These are phyloP conservation scores for Papiliotrema laurentii DNA, from an alignment of 1,284 basidiomycete genomes.

Conservation along the genomic window DNA sequence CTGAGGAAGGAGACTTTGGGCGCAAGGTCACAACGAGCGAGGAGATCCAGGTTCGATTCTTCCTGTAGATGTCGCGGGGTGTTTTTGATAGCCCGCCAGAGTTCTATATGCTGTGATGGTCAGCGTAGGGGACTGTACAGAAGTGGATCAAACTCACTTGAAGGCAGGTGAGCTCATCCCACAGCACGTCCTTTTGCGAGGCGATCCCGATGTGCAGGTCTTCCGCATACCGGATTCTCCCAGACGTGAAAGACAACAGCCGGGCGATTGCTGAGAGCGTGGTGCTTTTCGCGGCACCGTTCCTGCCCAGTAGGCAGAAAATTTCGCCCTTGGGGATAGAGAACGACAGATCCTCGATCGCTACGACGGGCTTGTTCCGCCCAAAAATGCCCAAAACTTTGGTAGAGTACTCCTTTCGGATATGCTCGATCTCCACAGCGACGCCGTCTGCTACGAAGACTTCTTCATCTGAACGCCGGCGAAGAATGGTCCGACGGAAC, in stretches of 20 bases:
- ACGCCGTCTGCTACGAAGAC: slow-evolving; percentile 6
- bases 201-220: slow-evolving; percentile 60
- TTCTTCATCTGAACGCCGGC: neutral
- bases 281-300: slow-evolving; percentile 74
- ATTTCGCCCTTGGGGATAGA: slow-evolving; percentile 64
- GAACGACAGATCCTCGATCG: slow-evolving; percentile 61
- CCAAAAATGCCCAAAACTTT: slow-evolving; percentile 21
- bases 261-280: slow-evolving; percentile 63
- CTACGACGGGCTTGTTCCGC: slow-evolving; percentile 53
- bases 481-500: slow-evolving; percentile 8
- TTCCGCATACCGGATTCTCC: slow-evolving; percentile 57
- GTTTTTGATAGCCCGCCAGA: slow-evolving; percentile 71
- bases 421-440: slow-evolving; percentile 21
- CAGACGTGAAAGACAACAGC: slow-evolving; percentile 58
- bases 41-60: slow-evolving; percentile 56
- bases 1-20: slow-evolving; percentile 65
- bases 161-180: slow-evolving; percentile 67
- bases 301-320: slow-evolving; percentile 55
- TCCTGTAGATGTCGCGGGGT: slow-evolving; percentile 48
- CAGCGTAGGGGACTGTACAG: neutral
- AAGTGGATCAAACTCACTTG: slow-evolving; percentile 13
- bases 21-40: slow-evolving; percentile 66
- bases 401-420: slow-evolving; percentile 25
- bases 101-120: slow-evolving; percentile 59
- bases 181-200: slow-evolving; percentile 76